phyloP scores from a whole-genome alignment of 2,329 filamentous ascomycete genomes.

The Claviceps capensis region DNA sequence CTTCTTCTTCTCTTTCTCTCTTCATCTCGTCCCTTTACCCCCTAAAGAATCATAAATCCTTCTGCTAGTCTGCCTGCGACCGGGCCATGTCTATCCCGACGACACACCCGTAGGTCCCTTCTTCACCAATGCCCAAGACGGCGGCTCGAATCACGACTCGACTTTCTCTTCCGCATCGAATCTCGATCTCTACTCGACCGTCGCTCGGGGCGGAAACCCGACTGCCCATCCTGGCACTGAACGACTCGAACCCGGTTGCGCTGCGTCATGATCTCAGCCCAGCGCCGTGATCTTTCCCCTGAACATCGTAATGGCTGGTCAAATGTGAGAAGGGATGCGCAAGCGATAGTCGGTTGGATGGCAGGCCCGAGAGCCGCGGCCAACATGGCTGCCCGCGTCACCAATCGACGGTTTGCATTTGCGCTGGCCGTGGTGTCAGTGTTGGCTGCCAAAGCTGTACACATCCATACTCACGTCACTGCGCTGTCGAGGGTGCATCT shows the following conservation, averaged over 20 bases:
- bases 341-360: neutral
- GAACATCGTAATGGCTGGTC: neutral
- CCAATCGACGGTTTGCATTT: constrained; percentile 17
- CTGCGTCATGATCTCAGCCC: neutral
- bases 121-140: neutral
- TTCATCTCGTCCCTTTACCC: too few species aligned
- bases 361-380: neutral
- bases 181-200: neutral
- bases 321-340: neutral
- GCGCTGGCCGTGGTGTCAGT: constrained; percentile 14
- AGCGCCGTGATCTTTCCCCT: neutral
- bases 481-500: constrained; percentile 15
- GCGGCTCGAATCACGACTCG: neutral
- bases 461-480: constrained; percentile 16
- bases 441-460: constrained; percentile 15
- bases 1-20: too few species aligned
- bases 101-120: too few species aligned
- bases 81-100: too few species aligned
- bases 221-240: neutral
- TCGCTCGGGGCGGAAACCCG: neutral
- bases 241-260: neutral
- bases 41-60: too few species aligned
- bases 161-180: neutral
- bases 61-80: too few species aligned
- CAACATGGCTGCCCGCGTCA: constrained; percentile 7